Evolutionary conservation across 2,329 filamentous ascomycete genomes (phyloP), one percentile per base, ranked within the genome.

Genomic region (Scortechinia acanthostroma): DNA sequence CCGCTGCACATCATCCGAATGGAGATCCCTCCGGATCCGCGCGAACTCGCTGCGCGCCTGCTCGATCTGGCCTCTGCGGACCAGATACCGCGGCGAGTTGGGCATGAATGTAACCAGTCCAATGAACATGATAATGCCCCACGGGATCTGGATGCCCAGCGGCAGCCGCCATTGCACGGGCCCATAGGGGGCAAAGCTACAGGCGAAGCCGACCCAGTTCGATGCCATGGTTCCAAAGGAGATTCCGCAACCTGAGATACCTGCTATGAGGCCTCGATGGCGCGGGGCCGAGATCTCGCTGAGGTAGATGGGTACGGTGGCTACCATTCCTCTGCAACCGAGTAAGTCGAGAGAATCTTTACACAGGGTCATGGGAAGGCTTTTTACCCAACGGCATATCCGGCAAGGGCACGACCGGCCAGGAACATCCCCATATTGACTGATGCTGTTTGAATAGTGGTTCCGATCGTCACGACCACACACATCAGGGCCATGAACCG

Each of bases 201-300:
- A 76, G 0, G 72, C 73, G 50, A 71, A 77, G 2, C 74, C 74
- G 3, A 77, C 66, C 75, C 74, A 78, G 53, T 78, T 79, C 3
- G 71, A 73, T 49, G 64, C 59, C 71, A 76, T 76, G 3, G 72
- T 76, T 10, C 74, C 75, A 44, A 76, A 71, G 2, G 71, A 65
- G 47, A 77, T 74, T 4, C 74, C 74, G 43, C 71, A 71, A 4
- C 75, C 74, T 1, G 69, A 73, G 37, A 73, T 65, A 14, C 73
- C 72, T 15, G 70, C 73, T 47, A 77, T 76, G 14, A 77, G 57
- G n/a, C 74, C 74, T 28, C 74, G 66, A 44, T 61, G 59, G 5
- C 62, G 53, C 0, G 70, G 70, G 2, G 71, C 60, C 1, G 71
- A 70, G 46, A 77, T 76, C 51, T 78, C 74, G 44, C 63, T 69